Conservation (phyloP, 2,329 filamentous ascomycete species). For the Bisporella sp. region DNA sequence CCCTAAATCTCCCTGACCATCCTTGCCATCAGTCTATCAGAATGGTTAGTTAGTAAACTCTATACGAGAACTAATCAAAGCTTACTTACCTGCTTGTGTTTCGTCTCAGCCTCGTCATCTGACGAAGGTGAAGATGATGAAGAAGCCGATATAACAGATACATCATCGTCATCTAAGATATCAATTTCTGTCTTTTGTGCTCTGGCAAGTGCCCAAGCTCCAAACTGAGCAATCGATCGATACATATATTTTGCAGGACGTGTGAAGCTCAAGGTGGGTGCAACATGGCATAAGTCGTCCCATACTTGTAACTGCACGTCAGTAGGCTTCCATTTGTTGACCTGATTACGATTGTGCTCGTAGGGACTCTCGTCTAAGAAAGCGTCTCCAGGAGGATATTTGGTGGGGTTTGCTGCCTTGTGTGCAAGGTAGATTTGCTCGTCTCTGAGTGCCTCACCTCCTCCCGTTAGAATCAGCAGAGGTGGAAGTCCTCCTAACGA, state of each 20-base stretch:
- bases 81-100: slow-evolving; percentile 24
- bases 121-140: slow-evolving; percentile 29
- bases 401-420: slow-evolving; percentile 78
- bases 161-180: slow-evolving; percentile 70
- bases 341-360: slow-evolving; percentile 39
- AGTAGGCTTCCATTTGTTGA: slow-evolving; percentile 70
- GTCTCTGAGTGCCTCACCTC: slow-evolving; percentile 82
- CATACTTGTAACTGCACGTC: slow-evolving; percentile 92
- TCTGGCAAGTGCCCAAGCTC: slow-evolving; percentile 80
- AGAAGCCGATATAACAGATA: slow-evolving; percentile 66
- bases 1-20: slow-evolving; percentile 7
- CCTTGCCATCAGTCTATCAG: slow-evolving; percentile 3
- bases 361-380: slow-evolving; percentile 57
- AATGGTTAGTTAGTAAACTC: background rate
- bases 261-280: slow-evolving; percentile 90
- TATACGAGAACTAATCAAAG: slow-evolving; percentile 1
- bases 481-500: slow-evolving; percentile 87
- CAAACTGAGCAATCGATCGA: slow-evolving; percentile 84
- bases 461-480: slow-evolving; percentile 77
- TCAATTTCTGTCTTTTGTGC: slow-evolving; percentile 77
- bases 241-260: slow-evolving; percentile 97
- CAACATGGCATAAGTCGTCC: slow-evolving; percentile 91
- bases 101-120: slow-evolving; percentile 7
- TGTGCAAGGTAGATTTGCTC: slow-evolving; percentile 95
- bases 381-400: slow-evolving; percentile 63